These are phyloP conservation scores for Furcasterigmium sp. DNA, from an alignment of 2,329 filamentous ascomycete genomes.

Conservation along the genomic window DNA sequence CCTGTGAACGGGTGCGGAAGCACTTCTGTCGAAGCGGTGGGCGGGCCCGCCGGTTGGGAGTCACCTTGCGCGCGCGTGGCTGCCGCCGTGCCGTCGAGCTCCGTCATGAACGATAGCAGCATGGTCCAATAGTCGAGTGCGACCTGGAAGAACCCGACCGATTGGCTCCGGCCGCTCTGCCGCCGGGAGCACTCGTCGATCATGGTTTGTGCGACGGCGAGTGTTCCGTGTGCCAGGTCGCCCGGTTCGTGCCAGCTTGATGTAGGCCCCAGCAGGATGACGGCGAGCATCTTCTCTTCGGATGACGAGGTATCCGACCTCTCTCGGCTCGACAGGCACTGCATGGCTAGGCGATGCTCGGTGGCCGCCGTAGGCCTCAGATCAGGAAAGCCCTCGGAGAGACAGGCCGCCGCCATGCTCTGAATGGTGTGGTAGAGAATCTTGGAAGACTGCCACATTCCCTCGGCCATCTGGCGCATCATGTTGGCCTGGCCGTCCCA, in stretches of 20 bases:
- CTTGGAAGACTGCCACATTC: constrained; percentile 26
- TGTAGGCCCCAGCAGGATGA: constrained; percentile 54
- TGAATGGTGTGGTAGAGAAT: constrained; percentile 15
- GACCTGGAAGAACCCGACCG: constrained; percentile 16
- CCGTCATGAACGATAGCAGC: constrained; percentile 19
- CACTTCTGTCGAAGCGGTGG: not conserved
- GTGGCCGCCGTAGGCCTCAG: constrained; percentile 46
- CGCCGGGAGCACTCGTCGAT: constrained; percentile 4
- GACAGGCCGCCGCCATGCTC: constrained; percentile 16
- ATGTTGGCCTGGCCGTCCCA: constrained; percentile 59
- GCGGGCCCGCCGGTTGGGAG: not conserved
- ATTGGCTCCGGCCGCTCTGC: constrained; percentile 16
- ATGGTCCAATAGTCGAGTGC: constrained; percentile 20
- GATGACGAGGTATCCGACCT: constrained; percentile 50
- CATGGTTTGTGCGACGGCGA: not conserved
- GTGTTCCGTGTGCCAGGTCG: constrained; percentile 35
- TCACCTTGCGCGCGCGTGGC: too few species aligned
- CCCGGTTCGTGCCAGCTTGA: constrained; percentile 55
- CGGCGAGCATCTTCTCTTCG: constrained; percentile 28
- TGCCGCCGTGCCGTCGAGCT: constrained; percentile 5
- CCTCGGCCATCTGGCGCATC: constrained; percentile 52
- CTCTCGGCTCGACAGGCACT: constrained; percentile 43
- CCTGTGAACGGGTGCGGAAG: constrained; percentile 21
- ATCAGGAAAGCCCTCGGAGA: constrained; percentile 21
- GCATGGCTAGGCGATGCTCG: constrained; percentile 40